Base-by-base conservation (phyloP, 306 rosid genomes). In the Sphenostylis stenocarpa region DNA sequence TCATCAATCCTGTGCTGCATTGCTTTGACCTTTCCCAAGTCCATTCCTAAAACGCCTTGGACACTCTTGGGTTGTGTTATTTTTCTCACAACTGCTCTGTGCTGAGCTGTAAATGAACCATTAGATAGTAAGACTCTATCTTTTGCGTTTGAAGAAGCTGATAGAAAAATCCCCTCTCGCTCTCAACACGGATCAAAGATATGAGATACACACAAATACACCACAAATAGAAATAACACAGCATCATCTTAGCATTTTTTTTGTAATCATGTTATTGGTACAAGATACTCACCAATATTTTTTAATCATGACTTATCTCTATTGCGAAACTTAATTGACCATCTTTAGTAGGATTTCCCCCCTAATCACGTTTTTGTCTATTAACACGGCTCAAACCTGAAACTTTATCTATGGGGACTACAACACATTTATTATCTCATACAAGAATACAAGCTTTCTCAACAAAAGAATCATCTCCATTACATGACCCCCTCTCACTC, bases 41-140 rank as follows among this genome's bases (percentile, higher is more conserved):
- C 85, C 90, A 91, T 88, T 76, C 97, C 97, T 47, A 91, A 77
- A 71, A 86, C 89, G 4, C 95, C 88, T 74, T 77, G 86, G 24
- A 82, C 84, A 23, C 31, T 68, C 87, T 82, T 87, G 8, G 87
- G 86, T 83, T 38, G 86, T 19, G 44, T 67, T 61, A 62, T 60
- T 70, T 88, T 88, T 83, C 94, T 86, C 2, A 89, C 97, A 48
- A 89, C 79, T 9, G 84, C 91, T 72, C 84, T 85, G 69, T 91
- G 97, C 90, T 91, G 89, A 77, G 85, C 89, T 77, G 93, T 69
- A 85, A 85, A 73, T 60, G 44, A 82, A 77, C 36, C 80, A 60
- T 62, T 70, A 49, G 24, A 49, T 19, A 49, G 23, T 49, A 49
- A 49, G 56, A 49, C 23, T 11, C 23, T 49, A 6, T 17, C 20